Base-by-base conservation (phyloP, 2,329 filamentous ascomycete species). In the Hypomyces perniciosus region DNA sequence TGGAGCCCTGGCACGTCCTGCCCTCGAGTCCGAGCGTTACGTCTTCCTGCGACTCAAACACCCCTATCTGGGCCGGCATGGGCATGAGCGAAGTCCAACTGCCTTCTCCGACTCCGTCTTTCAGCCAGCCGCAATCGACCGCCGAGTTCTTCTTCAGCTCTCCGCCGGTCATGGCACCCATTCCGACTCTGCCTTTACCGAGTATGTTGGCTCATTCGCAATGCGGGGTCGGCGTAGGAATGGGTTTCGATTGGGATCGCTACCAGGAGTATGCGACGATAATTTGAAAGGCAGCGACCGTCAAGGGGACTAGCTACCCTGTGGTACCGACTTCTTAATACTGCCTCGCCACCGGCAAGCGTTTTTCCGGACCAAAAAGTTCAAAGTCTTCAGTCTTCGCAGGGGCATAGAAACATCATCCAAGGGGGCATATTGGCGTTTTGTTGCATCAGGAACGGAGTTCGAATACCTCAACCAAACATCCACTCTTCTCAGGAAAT, bases 1-100 rank as follows among this genome's bases (percentile, higher is more conserved):
- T 95, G 53, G 90, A 97, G 55, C 79, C 88, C 51, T 97, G 92
- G 92, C 90, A 86, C 68, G 84, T 96, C 59, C 76, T 96, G 50
- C 88, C 91, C 43, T 96, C 92, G 49, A 96, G 89, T 63, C 88
- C 90, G 46, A 89, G 84, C 68, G 82, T 88, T 47, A 83, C 86
- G 38, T 85, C 87, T 33, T 72, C 70, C 6, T 86, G 85, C 65
- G 89, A 93, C 65, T 85, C 84, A 35, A 64, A 80, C 61, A 78
- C 83, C 52, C 80, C 83, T 46, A 80, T 92, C 67, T 96, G 91
- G 91, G 81, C 85, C 55, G 84, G 80, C 65, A 84, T 95, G 75
- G 79, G 78, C 63, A 76, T 95, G 72, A 82, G 79, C 66, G 85
- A 91, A 54, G 77, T 86, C 48, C 83, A 87, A 61, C 73, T 93